Evolutionary conservation across 345 rosid species (phyloP).

Genomic region (Adansonia digitata): DNA sequence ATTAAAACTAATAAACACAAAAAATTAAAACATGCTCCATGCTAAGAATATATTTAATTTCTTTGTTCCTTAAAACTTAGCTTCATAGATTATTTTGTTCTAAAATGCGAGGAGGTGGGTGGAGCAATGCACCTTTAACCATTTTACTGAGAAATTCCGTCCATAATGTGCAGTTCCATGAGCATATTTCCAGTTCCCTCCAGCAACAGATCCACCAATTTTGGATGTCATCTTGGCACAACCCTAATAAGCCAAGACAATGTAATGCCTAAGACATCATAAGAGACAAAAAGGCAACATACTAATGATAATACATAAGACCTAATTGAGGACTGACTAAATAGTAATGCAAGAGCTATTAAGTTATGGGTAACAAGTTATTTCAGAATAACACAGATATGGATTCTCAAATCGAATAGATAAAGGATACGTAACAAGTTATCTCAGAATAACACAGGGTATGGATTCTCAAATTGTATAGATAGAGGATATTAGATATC

Average conservation of each 20-base stretch:
- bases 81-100: neutral
- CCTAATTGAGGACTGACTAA: neutral
- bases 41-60: neutral
- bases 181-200: conserved; percentile 97
- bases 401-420: conserved; percentile 3
- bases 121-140: conserved; percentile 28
- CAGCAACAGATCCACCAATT: conserved; percentile 82
- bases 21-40: neutral
- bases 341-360: neutral
- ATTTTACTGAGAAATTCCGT: conserved; percentile 94
- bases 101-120: neutral
- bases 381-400: neutral
- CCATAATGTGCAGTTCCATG: conserved; percentile 99
- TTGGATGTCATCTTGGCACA: conserved; percentile 98
- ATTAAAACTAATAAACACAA: neutral
- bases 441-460: neutral
- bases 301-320: neutral
- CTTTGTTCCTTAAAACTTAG: neutral
- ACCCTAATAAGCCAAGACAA: conserved; percentile 47
- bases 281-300: neutral
- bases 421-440: neutral
- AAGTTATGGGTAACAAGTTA: neutral
- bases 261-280: conserved; percentile 12
- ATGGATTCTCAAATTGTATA: conserved; percentile 12
- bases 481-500: conserved; percentile 16